phyloP scores from a whole-genome alignment of 257 asterid genomes.

The Lithospermum erythrorhizon region DNA sequence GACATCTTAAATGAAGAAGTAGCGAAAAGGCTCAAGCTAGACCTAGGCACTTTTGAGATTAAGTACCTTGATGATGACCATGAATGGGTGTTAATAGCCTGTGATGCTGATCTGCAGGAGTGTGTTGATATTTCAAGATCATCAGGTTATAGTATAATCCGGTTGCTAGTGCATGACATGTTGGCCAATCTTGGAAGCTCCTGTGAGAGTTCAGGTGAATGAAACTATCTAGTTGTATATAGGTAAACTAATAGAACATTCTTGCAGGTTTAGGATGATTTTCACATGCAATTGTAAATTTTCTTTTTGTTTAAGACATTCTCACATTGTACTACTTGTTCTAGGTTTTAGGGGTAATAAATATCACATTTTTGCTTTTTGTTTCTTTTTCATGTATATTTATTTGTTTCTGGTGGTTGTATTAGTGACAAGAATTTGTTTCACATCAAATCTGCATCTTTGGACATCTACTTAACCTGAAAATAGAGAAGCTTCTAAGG shows the following conservation, averaged over 20 bases:
- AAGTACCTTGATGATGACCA: conserved; percentile 57
- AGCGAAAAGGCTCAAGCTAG: conserved; percentile 10
- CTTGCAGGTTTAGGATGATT: conserved; percentile 31
- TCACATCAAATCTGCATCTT: too few species aligned
- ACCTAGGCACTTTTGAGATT: conserved; percentile 25
- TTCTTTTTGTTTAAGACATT: conserved; percentile 1
- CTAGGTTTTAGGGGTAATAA: not conserved
- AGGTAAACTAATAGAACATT: conserved; percentile 19
- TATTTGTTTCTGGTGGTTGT: not conserved
- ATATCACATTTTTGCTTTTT: not conserved
- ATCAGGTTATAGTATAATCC: conserved; percentile 35
- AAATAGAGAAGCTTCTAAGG: too few species aligned
- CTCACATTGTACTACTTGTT: not conserved
- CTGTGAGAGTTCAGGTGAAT: conserved; percentile 73
- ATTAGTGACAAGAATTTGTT: not conserved
- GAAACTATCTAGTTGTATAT: conserved; percentile 27
- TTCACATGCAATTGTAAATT: conserved; percentile 31
- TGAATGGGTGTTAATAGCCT: conserved; percentile 56
- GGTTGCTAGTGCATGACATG: conserved; percentile 50
- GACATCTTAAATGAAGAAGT: conserved; percentile 21
- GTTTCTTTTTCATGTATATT: not conserved
- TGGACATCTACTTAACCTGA: too few species aligned
- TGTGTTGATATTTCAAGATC: conserved; percentile 38
- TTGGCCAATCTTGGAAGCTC: conserved; percentile 69
- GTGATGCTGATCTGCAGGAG: conserved; percentile 50